Evolutionary conservation across 2,329 filamentous ascomycete species (phyloP), one percentile per base, ranked within the genome.

Genomic region (Tolypocladium sp.): DNA sequence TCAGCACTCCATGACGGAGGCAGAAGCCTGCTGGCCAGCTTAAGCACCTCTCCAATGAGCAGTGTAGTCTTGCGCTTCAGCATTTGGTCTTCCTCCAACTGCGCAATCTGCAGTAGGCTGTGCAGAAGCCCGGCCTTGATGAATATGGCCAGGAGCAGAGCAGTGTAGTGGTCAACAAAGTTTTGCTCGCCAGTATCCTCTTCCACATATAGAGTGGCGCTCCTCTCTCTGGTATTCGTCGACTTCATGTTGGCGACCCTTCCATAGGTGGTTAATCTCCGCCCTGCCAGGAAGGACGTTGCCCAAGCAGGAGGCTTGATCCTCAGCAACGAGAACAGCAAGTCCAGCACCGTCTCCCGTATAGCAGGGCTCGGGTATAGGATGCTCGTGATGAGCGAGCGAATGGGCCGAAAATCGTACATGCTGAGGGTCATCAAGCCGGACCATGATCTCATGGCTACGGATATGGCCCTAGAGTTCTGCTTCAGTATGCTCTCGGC

Each of bases 221-320:
- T 77, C 52, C 79, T 70, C 27, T 76, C 75, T 61, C 81, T 82
- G 17, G 69, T 71, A 9, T 75, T 73, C 35, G 86, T 79, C 1
- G 86, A 80, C 64, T 90, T 91, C 57, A 97, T 77, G 61, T 91
- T 94, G 9, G 91, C 87, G 42, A 97, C 92, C 66, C 95, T 84
- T n/a, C 92, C 93, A 71, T 99, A 99, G 0, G 94, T 99, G 0
- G 95, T 99, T 54, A 99, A 79, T 61, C 95, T 83, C 64, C 94
- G 85, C 9, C 94, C 95, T 41, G 95, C 94, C 54, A 99, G 82
- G 71, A 96, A 99, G 0, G 93, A 95, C 0, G 91, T 92, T 9
- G 94, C 95, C 94, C 94, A 99, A 4, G 10, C 92, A 87, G 51
- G 94, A 86, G 60, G 92, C 54, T 97, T 97, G 69, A 99, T 97